Percentiles rank a stretch among this genome's conserved stretches.
These are phyloP conservation scores for Fagopyrum tataricum DNA, from an alignment of 148 eudicot genomes.

Conservation along the genomic window DNA sequence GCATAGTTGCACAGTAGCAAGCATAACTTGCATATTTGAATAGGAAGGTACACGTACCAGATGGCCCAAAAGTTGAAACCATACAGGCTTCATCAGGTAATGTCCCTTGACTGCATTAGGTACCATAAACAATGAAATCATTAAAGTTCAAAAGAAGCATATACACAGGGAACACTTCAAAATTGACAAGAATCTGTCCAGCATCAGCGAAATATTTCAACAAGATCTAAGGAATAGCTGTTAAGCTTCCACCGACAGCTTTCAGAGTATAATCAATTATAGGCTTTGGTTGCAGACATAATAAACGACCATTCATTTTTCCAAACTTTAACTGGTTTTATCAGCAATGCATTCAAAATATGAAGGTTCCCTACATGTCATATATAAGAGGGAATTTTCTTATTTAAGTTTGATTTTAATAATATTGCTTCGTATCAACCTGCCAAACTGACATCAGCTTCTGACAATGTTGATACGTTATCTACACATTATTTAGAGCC, in stretches of 20 bases:
- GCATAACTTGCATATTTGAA: conserved; percentile 7
- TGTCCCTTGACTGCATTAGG: conserved; percentile 68
- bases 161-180: neutral
- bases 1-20: neutral
- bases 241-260: conserved; percentile 95
- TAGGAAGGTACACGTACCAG: conserved; percentile 41
- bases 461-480: neutral
- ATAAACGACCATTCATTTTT: too few relatives aligned
- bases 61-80: conserved; percentile 85
- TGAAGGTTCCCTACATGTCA: too few relatives aligned
- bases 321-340: too few relatives aligned
- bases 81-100: conserved; percentile 91
- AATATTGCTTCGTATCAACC: neutral
- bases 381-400: too few relatives aligned
- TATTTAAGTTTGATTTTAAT: neutral
- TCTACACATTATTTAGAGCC: too few relatives aligned
- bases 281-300: too few relatives aligned
- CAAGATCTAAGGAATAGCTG: conserved; percentile 90
- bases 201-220: too few relatives aligned
- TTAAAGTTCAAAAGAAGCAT: neutral
- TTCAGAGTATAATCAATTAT: too few relatives aligned
- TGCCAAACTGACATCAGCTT: neutral
- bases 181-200: neutral
- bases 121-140: conserved; percentile 12
- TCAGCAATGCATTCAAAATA: too few relatives aligned